phyloP scores from a whole-genome alignment of 2,329 filamentous ascomycete species.

The Arthrobotrys musiformis region DNA sequence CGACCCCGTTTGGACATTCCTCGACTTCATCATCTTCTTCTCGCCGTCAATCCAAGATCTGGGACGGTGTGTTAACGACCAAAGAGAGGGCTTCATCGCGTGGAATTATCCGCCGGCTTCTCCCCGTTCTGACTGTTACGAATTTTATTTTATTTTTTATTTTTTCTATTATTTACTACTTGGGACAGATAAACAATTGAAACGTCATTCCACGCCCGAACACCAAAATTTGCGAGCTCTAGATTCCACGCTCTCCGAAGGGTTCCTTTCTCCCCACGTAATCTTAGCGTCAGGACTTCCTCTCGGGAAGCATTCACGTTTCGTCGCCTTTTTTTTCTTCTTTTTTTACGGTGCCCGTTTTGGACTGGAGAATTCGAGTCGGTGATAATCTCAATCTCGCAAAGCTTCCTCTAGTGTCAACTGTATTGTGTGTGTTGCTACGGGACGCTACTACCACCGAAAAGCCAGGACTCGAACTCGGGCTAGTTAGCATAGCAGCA shows the following conservation, averaged over 20 bases:
- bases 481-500: neutral
- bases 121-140: neutral
- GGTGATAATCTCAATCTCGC: neutral
- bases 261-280: neutral
- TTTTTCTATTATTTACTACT: slow-evolving; percentile 8
- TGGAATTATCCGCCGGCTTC: neutral
- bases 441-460: slow-evolving; percentile 12
- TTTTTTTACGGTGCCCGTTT: neutral
- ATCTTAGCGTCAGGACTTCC: neutral
- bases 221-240: slow-evolving; percentile 22
- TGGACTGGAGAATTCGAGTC: neutral
- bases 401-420: neutral
- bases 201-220: slow-evolving; percentile 40
- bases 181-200: slow-evolving; percentile 46
- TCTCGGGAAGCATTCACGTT: slow-evolving; percentile 33
- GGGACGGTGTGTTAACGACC: neutral
- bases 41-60: slow-evolving; percentile 18
- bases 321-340: neutral
- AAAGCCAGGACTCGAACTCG: neutral
- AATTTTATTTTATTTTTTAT: neutral
- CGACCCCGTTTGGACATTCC: slow-evolving; percentile 11
- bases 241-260: slow-evolving; percentile 36
- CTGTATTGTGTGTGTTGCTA: slow-evolving; percentile 40
- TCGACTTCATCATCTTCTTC: slow-evolving; percentile 1
- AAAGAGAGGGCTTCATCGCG: slow-evolving; percentile 12